Evolutionary conservation across 2,329 filamentous ascomycete species (phyloP).

Genomic region (Cladophialophora immunda): DNA sequence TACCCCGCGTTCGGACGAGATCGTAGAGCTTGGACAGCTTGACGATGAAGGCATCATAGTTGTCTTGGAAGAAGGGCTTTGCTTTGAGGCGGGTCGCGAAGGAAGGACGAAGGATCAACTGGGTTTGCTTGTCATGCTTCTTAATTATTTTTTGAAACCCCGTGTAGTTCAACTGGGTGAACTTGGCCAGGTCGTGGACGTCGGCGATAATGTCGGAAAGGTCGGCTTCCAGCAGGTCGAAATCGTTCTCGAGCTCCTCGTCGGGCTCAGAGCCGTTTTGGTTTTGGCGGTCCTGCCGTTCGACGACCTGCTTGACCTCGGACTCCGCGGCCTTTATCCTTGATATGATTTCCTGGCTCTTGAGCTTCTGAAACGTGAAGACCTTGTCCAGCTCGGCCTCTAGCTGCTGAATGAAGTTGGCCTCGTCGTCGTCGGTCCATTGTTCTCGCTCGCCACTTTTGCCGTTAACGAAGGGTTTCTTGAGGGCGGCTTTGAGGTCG

Average conservation of each 20-base stretch:
- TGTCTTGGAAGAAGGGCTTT: conserved; percentile 98
- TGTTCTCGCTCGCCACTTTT: conserved; percentile 63
- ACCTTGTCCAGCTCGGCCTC: conserved; percentile 97
- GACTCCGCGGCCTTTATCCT: conserved; percentile 87
- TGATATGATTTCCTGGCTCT: conserved; percentile 92
- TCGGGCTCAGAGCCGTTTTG: conserved; percentile 48
- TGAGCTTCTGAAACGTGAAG: conserved; percentile 95
- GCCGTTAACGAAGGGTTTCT: conserved; percentile 70
- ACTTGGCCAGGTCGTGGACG: conserved; percentile 97
- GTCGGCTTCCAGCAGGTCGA: conserved; percentile 90
- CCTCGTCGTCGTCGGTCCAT: conserved; percentile 94
- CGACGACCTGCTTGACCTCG: conserved; percentile 88
- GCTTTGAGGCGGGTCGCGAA: conserved; percentile 94
- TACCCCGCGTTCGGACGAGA: conserved; percentile 88
- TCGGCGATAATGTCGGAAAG: conserved; percentile 98
- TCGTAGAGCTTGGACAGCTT: conserved; percentile 96
- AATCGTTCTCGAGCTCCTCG: conserved; percentile 78
- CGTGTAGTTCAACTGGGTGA: conserved; percentile 97
- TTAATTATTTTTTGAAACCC: conserved; percentile 99
- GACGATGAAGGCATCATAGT: conserved; percentile 95
- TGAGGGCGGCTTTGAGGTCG: conserved; percentile 86
- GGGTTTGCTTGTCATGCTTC: conserved; percentile 99
- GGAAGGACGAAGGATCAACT: conserved; percentile 92
- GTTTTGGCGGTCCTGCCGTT: conserved; percentile 67
- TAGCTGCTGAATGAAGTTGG: conserved; percentile 82